Evolutionary conservation across 2,329 filamentous ascomycete species (phyloP), one percentile per base, ranked within the genome.

Genomic region (Magnaporthiopsis rhizophila): DNA sequence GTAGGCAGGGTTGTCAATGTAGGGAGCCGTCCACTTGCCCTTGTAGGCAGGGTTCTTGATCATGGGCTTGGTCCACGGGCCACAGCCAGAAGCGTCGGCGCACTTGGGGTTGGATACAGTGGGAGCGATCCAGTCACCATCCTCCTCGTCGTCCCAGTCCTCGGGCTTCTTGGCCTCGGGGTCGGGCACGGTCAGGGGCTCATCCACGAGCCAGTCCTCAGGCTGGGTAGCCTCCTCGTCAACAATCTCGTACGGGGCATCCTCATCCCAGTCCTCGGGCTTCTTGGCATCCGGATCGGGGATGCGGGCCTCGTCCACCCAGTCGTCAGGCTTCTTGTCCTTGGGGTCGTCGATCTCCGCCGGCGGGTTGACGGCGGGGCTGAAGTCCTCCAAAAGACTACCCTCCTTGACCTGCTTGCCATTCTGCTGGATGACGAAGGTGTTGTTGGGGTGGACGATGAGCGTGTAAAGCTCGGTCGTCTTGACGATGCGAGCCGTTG

Each of bases 81-180:
- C 95, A 78, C 95, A 98, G 74, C 95, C 95, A 81, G 94, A 93
- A 69, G 83, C 91, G 65, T 98, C 94, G 69, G 88, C 86, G 75
- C 95, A 98, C 87, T 97, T 97, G 78, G 94, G 91, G 87, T 99
- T 98, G 76, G 92, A 86, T 64, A 99, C 87, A 64, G 88, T 92
- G 65, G 94, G 95, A 63, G 93, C 81, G 70, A 96, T 78, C 92
- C 93, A 99, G 83, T 99, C 95, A 78, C 95, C 95, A 77, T 99
- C 95, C 82, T 99, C 95, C 83, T 99, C 95, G 66, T 99, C 94
- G 80, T 97, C 94, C 95, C 95, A 99, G 77, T 98, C 95, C 81
- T 97, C 93, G 68, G 95, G 95, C 89, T 98, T 99, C 82, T 91
- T 84, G 62, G 94, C 92, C 81, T 97, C 92, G 64, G 95, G 95